Evolutionary conservation across 2,329 filamentous ascomycete genomes (phyloP).

Genomic region (Cercospora sp.): DNA sequence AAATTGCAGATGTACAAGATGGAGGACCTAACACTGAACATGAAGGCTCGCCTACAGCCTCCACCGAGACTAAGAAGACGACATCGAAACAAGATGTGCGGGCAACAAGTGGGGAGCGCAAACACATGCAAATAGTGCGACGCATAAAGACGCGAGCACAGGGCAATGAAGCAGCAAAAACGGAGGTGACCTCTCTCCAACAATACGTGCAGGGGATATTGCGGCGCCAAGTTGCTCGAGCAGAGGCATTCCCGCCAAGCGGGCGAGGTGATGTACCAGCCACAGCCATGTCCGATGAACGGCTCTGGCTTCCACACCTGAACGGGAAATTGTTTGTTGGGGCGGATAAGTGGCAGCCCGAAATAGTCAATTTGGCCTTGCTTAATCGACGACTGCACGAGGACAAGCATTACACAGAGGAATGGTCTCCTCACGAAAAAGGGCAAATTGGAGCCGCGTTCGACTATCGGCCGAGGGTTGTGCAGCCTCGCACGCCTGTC

Average conservation of each 20-base stretch:
- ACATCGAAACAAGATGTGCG: not conserved
- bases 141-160: not conserved
- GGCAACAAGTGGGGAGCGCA: not conserved
- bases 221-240: not conserved
- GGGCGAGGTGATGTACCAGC: not conserved
- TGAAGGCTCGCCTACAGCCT: not conserved
- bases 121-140: not conserved
- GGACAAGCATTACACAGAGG: not conserved
- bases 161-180: not conserved
- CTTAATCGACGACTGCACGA: not conserved
- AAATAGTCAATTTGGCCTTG: not conserved
- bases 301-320: not conserved
- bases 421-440: not conserved
- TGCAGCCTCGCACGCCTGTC: constrained; percentile 7
- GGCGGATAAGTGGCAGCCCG: constrained; percentile 4
- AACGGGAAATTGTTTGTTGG: not conserved
- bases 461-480: constrained; percentile 10
- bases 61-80: not conserved
- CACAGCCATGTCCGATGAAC: not conserved
- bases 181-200: not conserved
- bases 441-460: not conserved
- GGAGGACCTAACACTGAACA: not conserved
- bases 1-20: not conserved
- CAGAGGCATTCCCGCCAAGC: not conserved
- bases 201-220: not conserved